Evolutionary conservation across 1,139 yeast species (phyloP).

Genomic region (Yamadazyma triangularis): DNA sequence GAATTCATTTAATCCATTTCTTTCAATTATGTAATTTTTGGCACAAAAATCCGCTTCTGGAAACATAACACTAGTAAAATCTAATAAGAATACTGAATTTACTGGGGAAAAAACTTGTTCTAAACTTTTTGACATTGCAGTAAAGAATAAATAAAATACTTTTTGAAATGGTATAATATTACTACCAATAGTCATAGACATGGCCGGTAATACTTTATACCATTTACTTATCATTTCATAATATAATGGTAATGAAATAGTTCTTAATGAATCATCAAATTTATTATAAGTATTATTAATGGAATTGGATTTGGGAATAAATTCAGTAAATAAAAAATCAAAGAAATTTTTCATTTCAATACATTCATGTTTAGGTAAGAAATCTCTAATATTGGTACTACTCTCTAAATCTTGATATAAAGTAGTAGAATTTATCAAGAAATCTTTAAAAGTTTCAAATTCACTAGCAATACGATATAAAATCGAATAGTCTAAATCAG

Average conservation of each 20-base stretch:
- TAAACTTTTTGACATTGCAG: constrained; percentile 32
- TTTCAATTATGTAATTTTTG: constrained; percentile 17
- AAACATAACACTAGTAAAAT: constrained; percentile 27
- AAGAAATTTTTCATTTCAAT: constrained; percentile 30
- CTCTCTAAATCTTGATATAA: constrained; percentile 12
- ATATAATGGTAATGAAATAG: constrained; percentile 20
- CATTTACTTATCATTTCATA: constrained; percentile 31
- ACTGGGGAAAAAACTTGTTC: constrained; percentile 31
- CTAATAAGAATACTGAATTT: constrained; percentile 31
- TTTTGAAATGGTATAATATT: constrained; percentile 27
- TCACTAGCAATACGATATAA: constrained; percentile 11
- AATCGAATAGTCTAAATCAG: constrained; percentile 32
- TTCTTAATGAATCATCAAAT: constrained; percentile 9
- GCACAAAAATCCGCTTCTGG: constrained; percentile 29
- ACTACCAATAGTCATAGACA: constrained; percentile 26
- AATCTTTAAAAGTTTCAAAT: constrained; percentile 22
- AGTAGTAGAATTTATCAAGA: constrained; percentile 12
- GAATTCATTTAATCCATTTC: constrained; percentile 9
- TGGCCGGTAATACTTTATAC: constrained; percentile 34
- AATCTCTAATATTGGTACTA: constrained; percentile 11
- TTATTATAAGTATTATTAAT: constrained; percentile 23
- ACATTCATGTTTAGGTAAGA: constrained; percentile 15
- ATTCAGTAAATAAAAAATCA: constrained; percentile 20
- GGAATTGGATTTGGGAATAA: constrained; percentile 22
- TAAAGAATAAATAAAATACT: constrained; percentile 30